Conservation (phyloP, 164 flowering plant species). For the Vitis rotundifolia region DNA sequence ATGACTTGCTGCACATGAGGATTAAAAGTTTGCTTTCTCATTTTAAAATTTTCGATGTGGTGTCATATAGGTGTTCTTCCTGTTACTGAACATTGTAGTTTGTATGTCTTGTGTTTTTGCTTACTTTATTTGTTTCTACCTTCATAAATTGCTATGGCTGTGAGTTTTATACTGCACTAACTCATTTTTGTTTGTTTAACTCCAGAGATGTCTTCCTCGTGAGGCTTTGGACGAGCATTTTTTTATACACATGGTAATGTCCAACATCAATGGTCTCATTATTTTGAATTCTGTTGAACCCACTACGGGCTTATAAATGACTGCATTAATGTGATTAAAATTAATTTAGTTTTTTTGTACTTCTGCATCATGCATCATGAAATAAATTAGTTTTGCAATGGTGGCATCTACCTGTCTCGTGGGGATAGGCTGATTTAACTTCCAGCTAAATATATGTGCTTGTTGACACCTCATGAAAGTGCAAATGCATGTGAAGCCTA, state of each 20-base stretch:
- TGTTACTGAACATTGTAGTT: too few species aligned
- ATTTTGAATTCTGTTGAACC: background rate
- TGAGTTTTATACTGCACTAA: background rate
- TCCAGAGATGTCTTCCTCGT: slow-evolving; percentile 92
- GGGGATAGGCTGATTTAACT: too few species aligned
- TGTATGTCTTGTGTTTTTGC: too few species aligned
- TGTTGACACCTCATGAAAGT: too few species aligned
- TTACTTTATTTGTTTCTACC: background rate
- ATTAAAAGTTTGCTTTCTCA: too few species aligned
- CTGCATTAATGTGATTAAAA: background rate
- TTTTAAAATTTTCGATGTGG: too few species aligned
- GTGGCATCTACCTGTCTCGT: background rate
- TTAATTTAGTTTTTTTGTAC: background rate
- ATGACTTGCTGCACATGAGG: too few species aligned
- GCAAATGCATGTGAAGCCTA: too few species aligned
- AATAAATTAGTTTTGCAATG: background rate
- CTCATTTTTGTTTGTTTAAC: background rate
- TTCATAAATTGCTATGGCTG: background rate
- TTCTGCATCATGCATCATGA: background rate
- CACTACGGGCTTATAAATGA: background rate
- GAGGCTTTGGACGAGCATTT: slow-evolving; percentile 88
- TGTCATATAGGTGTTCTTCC: too few species aligned
- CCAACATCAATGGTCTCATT: background rate
- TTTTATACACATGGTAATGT: slow-evolving; percentile 81
- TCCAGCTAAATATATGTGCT: too few species aligned